These are phyloP conservation scores for Candida nonsorbophila DNA, from an alignment of 805 yeast genomes.

Conservation along the genomic window DNA sequence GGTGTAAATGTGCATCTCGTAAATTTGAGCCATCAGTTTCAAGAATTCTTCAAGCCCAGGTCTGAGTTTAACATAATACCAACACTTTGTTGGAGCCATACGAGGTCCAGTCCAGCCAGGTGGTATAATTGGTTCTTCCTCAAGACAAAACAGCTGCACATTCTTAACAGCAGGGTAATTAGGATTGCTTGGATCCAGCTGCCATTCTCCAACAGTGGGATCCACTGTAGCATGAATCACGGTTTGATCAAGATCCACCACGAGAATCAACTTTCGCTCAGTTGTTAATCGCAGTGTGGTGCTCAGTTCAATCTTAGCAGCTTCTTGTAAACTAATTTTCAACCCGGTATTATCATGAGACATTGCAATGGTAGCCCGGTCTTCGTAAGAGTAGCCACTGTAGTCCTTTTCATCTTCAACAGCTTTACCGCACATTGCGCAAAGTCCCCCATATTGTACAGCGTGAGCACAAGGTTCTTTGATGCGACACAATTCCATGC, in stretches of 20 bases:
- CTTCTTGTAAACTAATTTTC: constrained; percentile 81
- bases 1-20: constrained; percentile 92
- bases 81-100: constrained; percentile 57
- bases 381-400: constrained; percentile 59
- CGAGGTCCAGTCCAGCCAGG: constrained; percentile 56
- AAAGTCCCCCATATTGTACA: constrained; percentile 90
- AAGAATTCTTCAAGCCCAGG: constrained; percentile 82
- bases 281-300: constrained; percentile 56
- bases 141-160: constrained; percentile 69
- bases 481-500: constrained; percentile 46
- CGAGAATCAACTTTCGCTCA: constrained; percentile 73
- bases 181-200: constrained; percentile 76
- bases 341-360: constrained; percentile 83
- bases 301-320: constrained; percentile 70
- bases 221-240: constrained; percentile 97
- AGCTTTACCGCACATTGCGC: constrained; percentile 87
- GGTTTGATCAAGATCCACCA: constrained; percentile 95
- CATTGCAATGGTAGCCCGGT: constrained; percentile 81
- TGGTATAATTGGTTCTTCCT: constrained; percentile 64
- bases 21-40: constrained; percentile 53
- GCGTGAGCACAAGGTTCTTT: constrained; percentile 87
- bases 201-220: constrained; percentile 97
- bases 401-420: constrained; percentile 70
- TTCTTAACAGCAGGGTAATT: constrained; percentile 81
- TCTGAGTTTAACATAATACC: constrained; percentile 89